Evolutionary conservation across 1,284 basidiomycete genomes (phyloP).

Genomic region (Moniliophthora roreri): DNA sequence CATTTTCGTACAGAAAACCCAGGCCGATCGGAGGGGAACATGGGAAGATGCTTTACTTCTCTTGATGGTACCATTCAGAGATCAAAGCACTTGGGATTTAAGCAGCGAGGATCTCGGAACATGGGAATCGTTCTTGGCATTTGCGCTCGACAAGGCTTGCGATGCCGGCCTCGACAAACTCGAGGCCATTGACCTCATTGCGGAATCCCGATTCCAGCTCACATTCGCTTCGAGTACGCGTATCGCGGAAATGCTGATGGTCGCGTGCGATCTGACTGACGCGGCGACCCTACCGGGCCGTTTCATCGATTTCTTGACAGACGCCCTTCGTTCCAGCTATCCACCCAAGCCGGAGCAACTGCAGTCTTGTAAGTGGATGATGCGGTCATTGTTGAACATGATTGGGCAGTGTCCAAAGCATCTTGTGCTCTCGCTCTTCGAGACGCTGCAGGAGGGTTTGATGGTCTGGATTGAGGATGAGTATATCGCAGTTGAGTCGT

Average conservation of each 20-base stretch:
- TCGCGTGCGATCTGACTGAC: slow-evolving; percentile 42
- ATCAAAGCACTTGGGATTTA: slow-evolving; percentile 52
- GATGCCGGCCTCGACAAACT: slow-evolving; percentile 57
- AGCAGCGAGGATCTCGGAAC: slow-evolving; percentile 47
- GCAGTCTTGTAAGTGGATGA: slow-evolving; percentile 58
- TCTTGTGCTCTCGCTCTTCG: slow-evolving; percentile 44
- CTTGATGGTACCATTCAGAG: slow-evolving; percentile 64
- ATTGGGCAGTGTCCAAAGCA: slow-evolving; percentile 54
- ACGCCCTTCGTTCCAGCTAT: slow-evolving; percentile 60
- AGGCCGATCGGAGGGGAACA: slow-evolving; percentile 33
- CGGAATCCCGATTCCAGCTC: slow-evolving; percentile 45
- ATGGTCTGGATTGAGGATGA: slow-evolving; percentile 65
- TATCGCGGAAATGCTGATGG: slow-evolving; percentile 59
- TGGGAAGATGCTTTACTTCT: slow-evolving; percentile 60
- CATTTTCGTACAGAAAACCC: slow-evolving; percentile 54
- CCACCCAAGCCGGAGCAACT: slow-evolving; percentile 58
- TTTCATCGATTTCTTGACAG: slow-evolving; percentile 57
- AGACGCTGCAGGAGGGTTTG: slow-evolving; percentile 53
- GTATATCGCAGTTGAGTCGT: slow-evolving; percentile 41
- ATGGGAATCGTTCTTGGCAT: slow-evolving; percentile 59
- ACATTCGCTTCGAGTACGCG: slow-evolving; percentile 44
- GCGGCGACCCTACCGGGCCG: slow-evolving; percentile 45
- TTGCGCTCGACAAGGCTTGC: slow-evolving; percentile 51
- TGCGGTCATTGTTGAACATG: slow-evolving; percentile 49
- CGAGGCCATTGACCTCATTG: slow-evolving; percentile 54